Evolutionary conservation across 2,329 filamentous ascomycete species (phyloP).

Genomic region (Colletotrichum spinosum): DNA sequence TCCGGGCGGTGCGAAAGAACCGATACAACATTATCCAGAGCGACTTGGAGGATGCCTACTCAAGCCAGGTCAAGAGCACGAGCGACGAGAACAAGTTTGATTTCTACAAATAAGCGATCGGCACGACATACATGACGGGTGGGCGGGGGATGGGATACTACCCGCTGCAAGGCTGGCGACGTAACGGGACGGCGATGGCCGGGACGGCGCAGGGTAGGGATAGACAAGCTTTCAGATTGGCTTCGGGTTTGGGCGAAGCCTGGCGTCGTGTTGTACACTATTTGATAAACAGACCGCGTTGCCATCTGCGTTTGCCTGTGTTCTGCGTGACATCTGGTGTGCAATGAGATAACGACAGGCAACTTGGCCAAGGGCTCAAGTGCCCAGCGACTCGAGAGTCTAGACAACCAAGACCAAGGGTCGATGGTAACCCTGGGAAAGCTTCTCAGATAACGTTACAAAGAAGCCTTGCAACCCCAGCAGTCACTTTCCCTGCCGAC

Average conservation of each 20-base stretch:
- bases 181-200: constrained; percentile 17
- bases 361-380: no score
- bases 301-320: background rate
- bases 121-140: background rate
- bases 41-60: constrained; percentile 97
- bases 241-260: constrained; percentile 22
- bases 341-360: no score
- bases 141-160: constrained; percentile 8
- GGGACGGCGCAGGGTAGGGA: constrained; percentile 10
- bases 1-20: constrained; percentile 96
- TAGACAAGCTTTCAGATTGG: constrained; percentile 24
- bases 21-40: constrained; percentile 99
- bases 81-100: constrained; percentile 82
- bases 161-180: constrained; percentile 27
- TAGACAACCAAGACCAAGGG: no score
- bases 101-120: constrained; percentile 80
- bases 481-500: no score
- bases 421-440: no score
- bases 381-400: no score
- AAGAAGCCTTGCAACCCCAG: no score
- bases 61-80: constrained; percentile 90
- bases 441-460: no score
- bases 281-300: constrained; percentile 28
- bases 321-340: background rate
- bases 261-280: constrained; percentile 38